Evolutionary conservation across 1,284 basidiomycete species (phyloP).

Genomic region (Tylopilus sp.): DNA sequence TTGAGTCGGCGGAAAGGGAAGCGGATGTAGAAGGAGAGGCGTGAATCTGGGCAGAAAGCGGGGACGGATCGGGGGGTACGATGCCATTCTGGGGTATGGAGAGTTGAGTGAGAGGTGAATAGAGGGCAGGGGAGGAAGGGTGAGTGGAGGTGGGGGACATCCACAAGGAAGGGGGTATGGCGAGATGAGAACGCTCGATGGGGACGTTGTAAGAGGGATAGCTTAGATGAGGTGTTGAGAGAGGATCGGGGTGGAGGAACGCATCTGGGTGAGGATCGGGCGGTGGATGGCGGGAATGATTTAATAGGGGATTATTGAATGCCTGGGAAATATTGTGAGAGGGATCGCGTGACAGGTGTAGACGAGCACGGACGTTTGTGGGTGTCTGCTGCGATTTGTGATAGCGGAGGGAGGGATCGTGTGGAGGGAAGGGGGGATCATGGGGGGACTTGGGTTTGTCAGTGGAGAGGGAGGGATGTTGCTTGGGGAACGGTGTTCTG

Average conservation of each 20-base stretch:
- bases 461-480: constrained; percentile 12
- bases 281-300: constrained; percentile 9
- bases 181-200: constrained; percentile 50
- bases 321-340: constrained; percentile 16
- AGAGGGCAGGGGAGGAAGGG: constrained; percentile 38
- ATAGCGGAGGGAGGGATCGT: constrained; percentile 9
- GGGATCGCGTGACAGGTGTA: neutral
- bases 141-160: constrained; percentile 66
- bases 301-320: constrained; percentile 21
- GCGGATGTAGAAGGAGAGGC: constrained; percentile 43
- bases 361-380: constrained; percentile 14
- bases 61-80: constrained; percentile 34
- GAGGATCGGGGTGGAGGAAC: constrained; percentile 18
- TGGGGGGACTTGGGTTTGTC: constrained; percentile 9
- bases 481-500: constrained; percentile 18
- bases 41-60: constrained; percentile 32
- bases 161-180: constrained; percentile 72
- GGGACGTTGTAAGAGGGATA: constrained; percentile 34
- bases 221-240: constrained; percentile 24
- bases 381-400: constrained; percentile 18
- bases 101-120: constrained; percentile 32
- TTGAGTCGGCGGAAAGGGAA: constrained; percentile 43
- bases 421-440: constrained; percentile 8
- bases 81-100: constrained; percentile 37
- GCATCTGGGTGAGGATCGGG: constrained; percentile 15